These are phyloP conservation scores for Gracilaria domingensis DNA, from an alignment of 23 red algal genomes.

Conservation along the genomic window DNA sequence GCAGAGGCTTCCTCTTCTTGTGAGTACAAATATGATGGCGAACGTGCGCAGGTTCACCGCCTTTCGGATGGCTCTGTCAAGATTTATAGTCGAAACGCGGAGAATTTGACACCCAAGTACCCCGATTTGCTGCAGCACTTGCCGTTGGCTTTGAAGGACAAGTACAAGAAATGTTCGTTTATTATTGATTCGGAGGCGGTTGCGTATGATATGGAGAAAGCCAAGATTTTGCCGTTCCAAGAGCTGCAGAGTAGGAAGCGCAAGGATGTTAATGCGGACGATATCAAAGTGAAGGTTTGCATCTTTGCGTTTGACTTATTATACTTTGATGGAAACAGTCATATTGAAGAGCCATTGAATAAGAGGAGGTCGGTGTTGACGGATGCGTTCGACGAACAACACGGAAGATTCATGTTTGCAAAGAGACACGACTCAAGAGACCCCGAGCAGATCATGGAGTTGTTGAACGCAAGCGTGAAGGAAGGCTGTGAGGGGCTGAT, in stretches of 20 bases:
- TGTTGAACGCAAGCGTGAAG: slow-evolving; percentile 87
- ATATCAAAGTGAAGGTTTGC: slow-evolving; percentile 93
- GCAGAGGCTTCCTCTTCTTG: slow-evolving; percentile 76
- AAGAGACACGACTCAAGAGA: slow-evolving; percentile 71
- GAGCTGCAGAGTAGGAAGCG: slow-evolving; percentile 86
- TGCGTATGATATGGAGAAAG: slow-evolving; percentile 80
- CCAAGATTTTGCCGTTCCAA: slow-evolving; percentile 89
- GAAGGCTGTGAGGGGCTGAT: slow-evolving; percentile 98
- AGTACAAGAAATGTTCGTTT: slow-evolving; percentile 60
- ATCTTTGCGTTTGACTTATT: slow-evolving; percentile 98
- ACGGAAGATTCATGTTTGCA: slow-evolving; percentile 90
- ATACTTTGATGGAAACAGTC: slow-evolving; percentile 83
- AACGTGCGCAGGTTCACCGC: slow-evolving; percentile 96
- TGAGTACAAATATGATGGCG: slow-evolving; percentile 99
- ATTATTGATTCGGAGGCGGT: slow-evolving; percentile 96
- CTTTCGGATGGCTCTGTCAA: slow-evolving; percentile 80
- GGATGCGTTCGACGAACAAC: slow-evolving; percentile 61
- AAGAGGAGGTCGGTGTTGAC: slow-evolving; percentile 56
- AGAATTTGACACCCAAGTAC: slow-evolving; percentile 95
- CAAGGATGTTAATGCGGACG: slow-evolving; percentile 86
- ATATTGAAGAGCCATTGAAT: slow-evolving; percentile 70
- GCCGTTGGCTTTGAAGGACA: slow-evolving; percentile 42
- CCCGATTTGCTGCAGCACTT: slow-evolving; percentile 79
- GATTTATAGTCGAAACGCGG: slow-evolving; percentile 95
- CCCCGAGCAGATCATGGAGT: slow-evolving; percentile 76